Conservation (phyloP, 352 stramenopile genomes). For the Globisporangium perplexum region DNA sequence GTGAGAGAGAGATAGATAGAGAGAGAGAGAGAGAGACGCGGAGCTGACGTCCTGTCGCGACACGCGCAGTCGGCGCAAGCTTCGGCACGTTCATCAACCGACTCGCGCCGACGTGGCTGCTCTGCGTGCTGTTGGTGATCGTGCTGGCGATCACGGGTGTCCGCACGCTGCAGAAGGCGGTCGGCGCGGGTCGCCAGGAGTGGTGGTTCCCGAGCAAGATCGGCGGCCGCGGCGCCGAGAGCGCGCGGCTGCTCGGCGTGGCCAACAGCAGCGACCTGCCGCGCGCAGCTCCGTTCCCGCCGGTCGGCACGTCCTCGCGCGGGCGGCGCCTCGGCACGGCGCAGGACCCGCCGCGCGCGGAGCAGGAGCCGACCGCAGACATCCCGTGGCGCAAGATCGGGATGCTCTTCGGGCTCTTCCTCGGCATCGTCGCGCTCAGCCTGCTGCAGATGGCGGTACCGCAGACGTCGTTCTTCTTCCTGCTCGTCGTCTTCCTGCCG, state of each 20-base stretch:
- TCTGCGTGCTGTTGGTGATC: conserved; percentile 88
- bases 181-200: conserved; percentile 85
- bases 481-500: conserved; percentile 53
- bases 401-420: conserved; percentile 83
- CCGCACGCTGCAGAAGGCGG: conserved; percentile 86
- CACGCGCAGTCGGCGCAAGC: conserved; percentile 48
- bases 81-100: conserved; percentile 91
- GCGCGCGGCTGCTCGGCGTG: conserved; percentile 22
- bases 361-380: conserved; percentile 32
- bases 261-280: neutral
- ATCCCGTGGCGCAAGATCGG: conserved; percentile 77
- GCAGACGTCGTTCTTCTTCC: conserved; percentile 74
- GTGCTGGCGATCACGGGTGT: conserved; percentile 86
- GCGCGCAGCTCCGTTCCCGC: neutral
- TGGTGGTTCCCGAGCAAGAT: conserved; percentile 27
- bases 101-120: conserved; percentile 82
- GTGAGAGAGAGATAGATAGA: too few relatives aligned
- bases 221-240: conserved; percentile 9
- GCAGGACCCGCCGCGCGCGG: conserved; percentile 8
- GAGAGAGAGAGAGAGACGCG: too few relatives aligned
- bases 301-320: neutral
- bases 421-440: conserved; percentile 89
- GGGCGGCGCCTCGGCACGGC: neutral
- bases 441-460: conserved; percentile 90
- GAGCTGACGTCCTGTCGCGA: too few relatives aligned